phyloP scores from a whole-genome alignment of 1,284 basidiomycete species.

The Athelia psychrophila region DNA sequence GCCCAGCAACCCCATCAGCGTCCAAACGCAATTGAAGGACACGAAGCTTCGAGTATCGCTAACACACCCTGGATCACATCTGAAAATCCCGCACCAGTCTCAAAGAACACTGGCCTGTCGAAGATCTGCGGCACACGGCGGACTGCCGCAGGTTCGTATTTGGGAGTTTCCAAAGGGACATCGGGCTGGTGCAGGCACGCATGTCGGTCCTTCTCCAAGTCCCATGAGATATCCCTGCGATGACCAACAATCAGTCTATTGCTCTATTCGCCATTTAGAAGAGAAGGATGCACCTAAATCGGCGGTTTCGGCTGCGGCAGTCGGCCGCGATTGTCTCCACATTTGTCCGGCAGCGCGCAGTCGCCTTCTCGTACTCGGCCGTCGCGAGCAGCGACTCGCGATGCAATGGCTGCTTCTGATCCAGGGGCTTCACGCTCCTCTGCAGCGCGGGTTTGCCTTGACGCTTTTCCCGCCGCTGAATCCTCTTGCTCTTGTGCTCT shows the following conservation, averaged over 20 bases:
- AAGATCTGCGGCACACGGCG: constrained; percentile 43
- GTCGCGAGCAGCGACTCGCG: not conserved
- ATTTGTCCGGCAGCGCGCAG: not conserved
- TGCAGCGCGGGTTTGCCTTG: too few relatives aligned
- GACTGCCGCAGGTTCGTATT: constrained; percentile 38
- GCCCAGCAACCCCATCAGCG: not conserved
- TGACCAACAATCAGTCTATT: not conserved
- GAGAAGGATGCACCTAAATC: not conserved
- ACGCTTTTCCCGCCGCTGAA: too few relatives aligned
- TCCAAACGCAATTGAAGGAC: too few relatives aligned
- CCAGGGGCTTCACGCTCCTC: not conserved
- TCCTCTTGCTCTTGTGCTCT: too few relatives aligned
- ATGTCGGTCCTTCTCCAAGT: constrained; percentile 22
- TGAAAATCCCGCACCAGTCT: constrained; percentile 32
- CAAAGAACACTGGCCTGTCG: constrained; percentile 40
- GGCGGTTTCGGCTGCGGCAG: not conserved
- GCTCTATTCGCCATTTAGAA: too few relatives aligned
- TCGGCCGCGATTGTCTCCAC: not conserved
- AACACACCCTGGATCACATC: constrained; percentile 43
- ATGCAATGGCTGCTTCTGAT: not conserved
- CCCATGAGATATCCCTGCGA: constrained; percentile 26
- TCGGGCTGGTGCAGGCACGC: constrained; percentile 23
- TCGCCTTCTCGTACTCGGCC: not conserved
- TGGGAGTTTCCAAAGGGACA: too few relatives aligned
- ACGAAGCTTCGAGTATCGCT: constrained; percentile 10